These are phyloP conservation scores for Penicillium rolfsii DNA, from an alignment of 2,329 filamentous ascomycete species.

Conservation along the genomic window DNA sequence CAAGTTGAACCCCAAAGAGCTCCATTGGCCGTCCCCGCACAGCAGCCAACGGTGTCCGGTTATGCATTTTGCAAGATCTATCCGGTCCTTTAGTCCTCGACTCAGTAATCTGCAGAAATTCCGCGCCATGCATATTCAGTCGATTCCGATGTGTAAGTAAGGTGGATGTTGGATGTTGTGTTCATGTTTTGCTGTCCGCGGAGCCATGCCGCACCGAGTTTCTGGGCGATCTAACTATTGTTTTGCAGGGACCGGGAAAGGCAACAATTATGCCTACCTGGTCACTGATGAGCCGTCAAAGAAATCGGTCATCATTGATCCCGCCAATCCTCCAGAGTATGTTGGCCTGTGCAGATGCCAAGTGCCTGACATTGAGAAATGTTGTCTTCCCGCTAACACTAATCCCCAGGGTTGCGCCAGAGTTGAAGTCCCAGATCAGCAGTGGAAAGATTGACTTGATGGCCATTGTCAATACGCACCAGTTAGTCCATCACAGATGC, in stretches of 20 bases:
- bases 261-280: constrained; percentile 58
- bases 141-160: constrained; percentile 58
- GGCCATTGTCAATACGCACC: constrained; percentile 94
- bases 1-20: background rate
- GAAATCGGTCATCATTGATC: constrained; percentile 56
- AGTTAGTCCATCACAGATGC: constrained; percentile 61
- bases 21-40: constrained; percentile 21
- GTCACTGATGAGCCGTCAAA: constrained; percentile 55
- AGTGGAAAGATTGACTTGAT: constrained; percentile 77
- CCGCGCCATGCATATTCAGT: constrained; percentile 55
- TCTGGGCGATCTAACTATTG: background rate
- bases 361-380: background rate
- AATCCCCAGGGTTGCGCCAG: constrained; percentile 59
- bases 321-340: constrained; percentile 56
- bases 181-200: background rate
- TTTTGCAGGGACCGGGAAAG: constrained; percentile 41
- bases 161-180: background rate
- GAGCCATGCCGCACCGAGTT: background rate
- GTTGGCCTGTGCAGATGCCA: constrained; percentile 22
- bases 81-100: constrained; percentile 22
- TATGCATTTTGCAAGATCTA: constrained; percentile 37
- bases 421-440: constrained; percentile 72
- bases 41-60: constrained; percentile 16
- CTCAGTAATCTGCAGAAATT: too few relatives aligned
- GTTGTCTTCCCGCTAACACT: background rate